Evolutionary conservation across 2,329 filamentous ascomycete genomes (phyloP).

Genomic region (Pestalotiopsis sp.): DNA sequence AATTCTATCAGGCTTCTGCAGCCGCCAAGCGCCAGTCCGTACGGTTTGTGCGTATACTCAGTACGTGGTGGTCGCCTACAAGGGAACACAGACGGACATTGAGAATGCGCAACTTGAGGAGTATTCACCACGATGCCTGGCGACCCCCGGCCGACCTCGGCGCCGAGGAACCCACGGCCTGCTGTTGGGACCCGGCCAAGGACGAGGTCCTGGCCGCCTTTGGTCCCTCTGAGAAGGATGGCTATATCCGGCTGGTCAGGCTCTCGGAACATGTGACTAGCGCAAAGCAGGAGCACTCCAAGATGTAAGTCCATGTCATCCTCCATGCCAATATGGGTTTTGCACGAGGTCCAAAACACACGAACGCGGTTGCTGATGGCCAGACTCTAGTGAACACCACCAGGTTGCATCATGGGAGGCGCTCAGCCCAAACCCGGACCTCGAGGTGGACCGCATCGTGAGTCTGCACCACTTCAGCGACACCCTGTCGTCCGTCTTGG

Average conservation of each 20-base stretch:
- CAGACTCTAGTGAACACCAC: constrained; percentile 14
- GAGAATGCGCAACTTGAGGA: constrained; percentile 86
- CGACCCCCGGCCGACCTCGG: constrained; percentile 50
- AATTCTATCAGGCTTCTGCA: constrained; percentile 4
- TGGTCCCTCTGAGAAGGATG: constrained; percentile 71
- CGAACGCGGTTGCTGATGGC: background rate
- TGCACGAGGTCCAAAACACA: background rate
- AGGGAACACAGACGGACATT: background rate
- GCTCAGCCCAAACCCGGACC: constrained; percentile 73
- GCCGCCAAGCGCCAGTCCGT: background rate
- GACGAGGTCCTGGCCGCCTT: constrained; percentile 81
- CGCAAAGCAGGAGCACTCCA: constrained; percentile 26
- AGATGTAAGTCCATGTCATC: constrained; percentile 38
- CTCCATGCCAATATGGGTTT: background rate
- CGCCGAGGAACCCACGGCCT: constrained; percentile 65
- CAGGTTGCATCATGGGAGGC: constrained; percentile 86
- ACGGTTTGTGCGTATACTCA: background rate
- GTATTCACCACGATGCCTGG: constrained; percentile 69
- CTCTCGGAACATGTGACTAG: constrained; percentile 43
- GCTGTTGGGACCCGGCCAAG: constrained; percentile 80
- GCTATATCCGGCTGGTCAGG: constrained; percentile 71
- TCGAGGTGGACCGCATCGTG: constrained; percentile 73
- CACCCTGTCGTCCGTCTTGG: constrained; percentile 72
- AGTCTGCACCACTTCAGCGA: constrained; percentile 85
- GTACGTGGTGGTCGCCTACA: background rate